A percentile compares a stretch with the other conserved stretches of the same genome.
phyloP scores from a whole-genome alignment of 257 asterid species.

The Capsicum rhomboideum region DNA sequence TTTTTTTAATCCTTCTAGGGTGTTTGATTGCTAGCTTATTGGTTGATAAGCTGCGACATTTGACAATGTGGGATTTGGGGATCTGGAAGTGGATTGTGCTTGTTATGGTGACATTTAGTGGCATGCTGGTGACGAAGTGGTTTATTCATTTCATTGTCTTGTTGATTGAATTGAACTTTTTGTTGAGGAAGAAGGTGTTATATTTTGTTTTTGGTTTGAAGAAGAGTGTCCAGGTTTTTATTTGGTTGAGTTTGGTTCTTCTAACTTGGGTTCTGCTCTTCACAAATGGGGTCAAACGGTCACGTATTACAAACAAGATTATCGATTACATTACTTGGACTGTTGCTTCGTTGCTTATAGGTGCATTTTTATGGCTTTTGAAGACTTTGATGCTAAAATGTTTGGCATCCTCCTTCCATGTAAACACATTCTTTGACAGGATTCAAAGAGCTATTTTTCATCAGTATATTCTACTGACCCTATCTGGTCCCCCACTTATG shows the following conservation, averaged over 20 bases:
- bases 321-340: conserved; percentile 64
- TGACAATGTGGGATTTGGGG: conserved; percentile 36
- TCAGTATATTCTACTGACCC: conserved; percentile 56
- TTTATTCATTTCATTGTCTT: conserved; percentile 50
- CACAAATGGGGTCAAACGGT: conserved; percentile 24
- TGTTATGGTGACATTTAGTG: conserved; percentile 69
- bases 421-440: conserved; percentile 69
- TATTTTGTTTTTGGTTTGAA: conserved; percentile 69
- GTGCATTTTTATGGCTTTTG: conserved; percentile 59
- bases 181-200: conserved; percentile 61
- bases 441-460: conserved; percentile 65
- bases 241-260: conserved; percentile 66
- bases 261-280: conserved; percentile 57
- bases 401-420: conserved; percentile 76
- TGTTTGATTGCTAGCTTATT: conserved; percentile 46
- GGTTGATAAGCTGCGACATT: conserved; percentile 26
- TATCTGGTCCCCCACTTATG: conserved; percentile 68
- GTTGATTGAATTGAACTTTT: conserved; percentile 60
- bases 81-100: conserved; percentile 69
- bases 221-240: conserved; percentile 52
- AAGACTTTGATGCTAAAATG: conserved; percentile 66
- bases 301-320: conserved; percentile 14
- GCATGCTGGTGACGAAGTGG: conserved; percentile 58
- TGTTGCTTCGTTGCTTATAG: conserved; percentile 47
- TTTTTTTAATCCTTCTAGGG: conserved; percentile 43